Base-by-base conservation (phyloP, 306 rosid species). In the Pachyrhizus erosus region DNA sequence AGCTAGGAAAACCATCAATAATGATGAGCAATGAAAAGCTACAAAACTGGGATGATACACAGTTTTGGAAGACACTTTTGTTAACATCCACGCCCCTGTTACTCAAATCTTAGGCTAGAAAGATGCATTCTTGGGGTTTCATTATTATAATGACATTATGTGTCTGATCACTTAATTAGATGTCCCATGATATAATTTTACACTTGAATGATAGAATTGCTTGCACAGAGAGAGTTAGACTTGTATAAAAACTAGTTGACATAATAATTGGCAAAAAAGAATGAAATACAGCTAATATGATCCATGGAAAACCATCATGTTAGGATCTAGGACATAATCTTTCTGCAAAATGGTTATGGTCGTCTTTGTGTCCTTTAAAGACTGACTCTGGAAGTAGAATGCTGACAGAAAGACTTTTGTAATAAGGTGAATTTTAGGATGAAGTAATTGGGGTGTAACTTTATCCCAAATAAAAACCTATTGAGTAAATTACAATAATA, bases 321-420 rank as follows among this genome's bases (percentile, higher is more conserved):
- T 67, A 37, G 58, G 58, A 39, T 8, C 26, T 79, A 8, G 76
- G 49, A 57, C 34, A 67, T 67, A 27, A 62, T 73, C 75, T 13
- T 52, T 48, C 17, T n/a, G 27, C 21, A 42, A 66, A 18, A 46
- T 39, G 39, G 70, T 77, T 58, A 33, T 61, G 58, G 29, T 29
- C 75, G 29, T 34, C 68, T 33, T 39, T 17, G 58, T 74, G 77
- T 77, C 70, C 70, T 82, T 73, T 65, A 4, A 61, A 70, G 58
- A 83, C 66, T 43, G 39, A 34, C 37, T 58, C 45, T 20, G 54
- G 86, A 51, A 42, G 54, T 65, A 13, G 58, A 65, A 68, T 74
- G 60, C 65, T 55, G 26, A 46, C 37, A 49, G 68, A 52, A 54
- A 64, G 21, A 64, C 70, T 60, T 75, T 43, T 86, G 39, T 18